Evolutionary conservation across 2,329 filamentous ascomycete species (phyloP).

Genomic region (Clonostachys rosea): DNA sequence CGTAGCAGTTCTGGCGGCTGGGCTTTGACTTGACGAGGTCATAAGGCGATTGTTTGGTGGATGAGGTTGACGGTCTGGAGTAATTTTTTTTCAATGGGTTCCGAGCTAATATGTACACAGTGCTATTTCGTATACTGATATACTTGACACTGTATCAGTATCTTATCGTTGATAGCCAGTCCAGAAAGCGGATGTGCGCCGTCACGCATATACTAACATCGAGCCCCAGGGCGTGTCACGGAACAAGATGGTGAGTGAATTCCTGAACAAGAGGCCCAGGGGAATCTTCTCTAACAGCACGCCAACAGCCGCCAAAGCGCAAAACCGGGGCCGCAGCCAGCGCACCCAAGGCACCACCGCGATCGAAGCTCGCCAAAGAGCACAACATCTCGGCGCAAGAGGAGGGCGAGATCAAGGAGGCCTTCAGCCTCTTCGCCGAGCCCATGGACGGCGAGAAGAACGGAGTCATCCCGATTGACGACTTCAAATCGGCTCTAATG

Average conservation of each 20-base stretch:
- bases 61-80: too few relatives aligned
- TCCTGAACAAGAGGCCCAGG: neutral
- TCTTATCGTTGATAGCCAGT: too few relatives aligned
- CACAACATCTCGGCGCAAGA: constrained; percentile 80
- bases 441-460: constrained; percentile 68
- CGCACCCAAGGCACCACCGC: constrained; percentile 32
- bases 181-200: too few relatives aligned
- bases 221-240: neutral
- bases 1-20: too few relatives aligned
- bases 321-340: constrained; percentile 15
- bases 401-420: constrained; percentile 87
- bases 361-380: constrained; percentile 89
- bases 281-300: neutral
- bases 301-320: constrained; percentile 3
- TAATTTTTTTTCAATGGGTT: too few relatives aligned
- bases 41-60: too few relatives aligned
- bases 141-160: too few relatives aligned
- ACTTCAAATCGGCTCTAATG: constrained; percentile 70
- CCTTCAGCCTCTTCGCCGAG: constrained; percentile 77
- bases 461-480: constrained; percentile 62
- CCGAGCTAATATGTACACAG: too few relatives aligned
- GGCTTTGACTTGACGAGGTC: too few relatives aligned
- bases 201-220: too few relatives aligned
- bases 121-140: too few relatives aligned
- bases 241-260: constrained; percentile 1